These are phyloP conservation scores for Purpureocillium lavendulum DNA, from an alignment of 2,329 filamentous ascomycete species.

Conservation along the genomic window DNA sequence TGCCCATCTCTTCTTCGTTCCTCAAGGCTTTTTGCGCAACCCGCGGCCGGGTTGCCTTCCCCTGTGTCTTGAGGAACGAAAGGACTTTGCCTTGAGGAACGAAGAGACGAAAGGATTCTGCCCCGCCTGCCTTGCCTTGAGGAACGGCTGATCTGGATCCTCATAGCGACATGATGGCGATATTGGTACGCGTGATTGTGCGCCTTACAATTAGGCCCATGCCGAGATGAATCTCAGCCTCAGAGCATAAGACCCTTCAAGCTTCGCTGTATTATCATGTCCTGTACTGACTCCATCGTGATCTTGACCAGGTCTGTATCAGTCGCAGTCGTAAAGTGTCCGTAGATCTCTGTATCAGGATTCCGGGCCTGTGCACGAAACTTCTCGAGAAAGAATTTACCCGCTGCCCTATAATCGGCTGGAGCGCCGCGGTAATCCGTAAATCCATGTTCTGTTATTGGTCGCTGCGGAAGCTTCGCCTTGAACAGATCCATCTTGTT, in stretches of 20 bases:
- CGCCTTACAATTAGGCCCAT: no score
- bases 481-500: constrained; percentile 86
- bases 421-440: constrained; percentile 68
- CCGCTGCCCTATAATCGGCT: constrained; percentile 64
- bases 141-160: no score
- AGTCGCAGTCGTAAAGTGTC: constrained; percentile 54
- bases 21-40: no score
- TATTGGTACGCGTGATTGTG: no score
- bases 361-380: constrained; percentile 69
- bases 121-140: no score
- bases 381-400: constrained; percentile 75
- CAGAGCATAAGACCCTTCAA: constrained; percentile 62
- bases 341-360: constrained; percentile 54
- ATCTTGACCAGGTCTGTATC: constrained; percentile 73
- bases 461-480: constrained; percentile 62
- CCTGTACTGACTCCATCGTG: constrained; percentile 78
- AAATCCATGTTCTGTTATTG: constrained; percentile 66
- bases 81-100: no score
- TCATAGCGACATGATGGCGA: no score
- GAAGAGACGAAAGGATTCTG: no score
- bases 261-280: constrained; percentile 82
- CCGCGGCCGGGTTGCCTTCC: no score
- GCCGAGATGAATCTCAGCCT: no score
- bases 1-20: no score
- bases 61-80: no score